Evolutionary conservation across 164 flowering plant genomes (phyloP), one percentile per base, ranked within the genome.

Genomic region (Vitis rupestris): DNA sequence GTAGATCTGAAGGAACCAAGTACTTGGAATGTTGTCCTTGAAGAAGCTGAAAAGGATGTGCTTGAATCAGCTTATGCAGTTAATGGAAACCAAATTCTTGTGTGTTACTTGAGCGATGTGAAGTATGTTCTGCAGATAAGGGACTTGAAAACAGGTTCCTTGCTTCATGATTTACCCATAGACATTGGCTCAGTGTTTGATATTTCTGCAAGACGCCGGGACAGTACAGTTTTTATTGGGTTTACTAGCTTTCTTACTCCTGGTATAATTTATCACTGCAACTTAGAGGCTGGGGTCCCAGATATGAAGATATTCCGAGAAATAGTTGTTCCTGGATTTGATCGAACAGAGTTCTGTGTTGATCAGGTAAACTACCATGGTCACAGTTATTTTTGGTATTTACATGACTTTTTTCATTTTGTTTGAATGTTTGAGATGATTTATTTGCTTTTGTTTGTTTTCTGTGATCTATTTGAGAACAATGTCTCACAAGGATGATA

Each of bases 241-340:
- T 96, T 93, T 78, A 86, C 89, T 48, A 87, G 96, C 83, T 96
- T 96, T 71, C 96, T 96, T 19, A 76, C 89, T n/a, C 97, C 99
- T 67, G 96, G 98, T 51, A 86, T 91, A 44, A 86, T 96, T 30
- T 96, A 93, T 67, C 86, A 80, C 65, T 96, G 95, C 79, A 82
- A 89, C 74, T 71, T 96, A 67, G 83, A 72, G 65, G 15, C 69
- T 16, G 85, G 75, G 53, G 79, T 74, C 67, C 98, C 97, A 14
- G 89, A 89, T 10, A 67, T 93, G 90, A 90, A 82, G 81, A 78
- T 88, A 70, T 96, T 92, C 69, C 85, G 94, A 50, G 98, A 96
- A 77, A 90, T 81, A 67, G 68, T 56, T 72, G 92, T 96, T 47
- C 87, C 97, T 70, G 88, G 88, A 70, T 93, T 96, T 85, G 94